phyloP scores from a whole-genome alignment of 495 filamentous ascomycete species.

The Aspergillus wentii region DNA sequence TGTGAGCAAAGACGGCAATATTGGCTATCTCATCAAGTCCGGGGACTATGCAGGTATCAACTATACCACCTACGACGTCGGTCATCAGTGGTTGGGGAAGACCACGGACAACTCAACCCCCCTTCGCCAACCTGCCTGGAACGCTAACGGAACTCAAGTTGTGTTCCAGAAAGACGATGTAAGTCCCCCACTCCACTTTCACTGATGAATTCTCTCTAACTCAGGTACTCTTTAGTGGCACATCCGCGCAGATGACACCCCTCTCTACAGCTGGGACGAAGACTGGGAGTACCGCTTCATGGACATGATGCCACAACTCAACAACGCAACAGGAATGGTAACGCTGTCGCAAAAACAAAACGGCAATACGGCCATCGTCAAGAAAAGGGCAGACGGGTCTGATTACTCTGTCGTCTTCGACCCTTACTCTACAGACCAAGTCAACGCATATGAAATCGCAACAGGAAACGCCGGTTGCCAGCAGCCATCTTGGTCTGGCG shows the following conservation, averaged over 20 bases:
- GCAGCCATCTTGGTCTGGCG: constrained; percentile 11
- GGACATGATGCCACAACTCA: no score
- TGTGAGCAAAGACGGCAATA: constrained; percentile 5
- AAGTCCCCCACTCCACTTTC: no score
- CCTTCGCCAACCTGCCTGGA: constrained; percentile 8
- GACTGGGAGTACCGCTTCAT: constrained; percentile 13
- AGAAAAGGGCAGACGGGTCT: no score
- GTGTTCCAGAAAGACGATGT: no score
- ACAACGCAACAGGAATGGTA: no score
- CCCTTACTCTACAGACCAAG: neutral
- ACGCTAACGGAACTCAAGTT: constrained; percentile 6
- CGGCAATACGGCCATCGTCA: no score
- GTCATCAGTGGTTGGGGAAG: neutral
- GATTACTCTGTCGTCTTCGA: no score
- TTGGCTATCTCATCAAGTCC: constrained; percentile 10
- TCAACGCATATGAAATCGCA: constrained; percentile 1
- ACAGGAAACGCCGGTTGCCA: constrained; percentile 7
- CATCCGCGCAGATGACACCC: no score
- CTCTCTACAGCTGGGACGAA: constrained; percentile 8
- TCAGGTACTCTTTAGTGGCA: no score
- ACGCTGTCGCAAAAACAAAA: no score
- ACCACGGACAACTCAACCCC: no score
- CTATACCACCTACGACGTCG: constrained; percentile 7
- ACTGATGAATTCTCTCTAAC: no score
- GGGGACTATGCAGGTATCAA: constrained; percentile 6